Conservation (phyloP, 768 basidiomycete genomes). For the Gloeopeniophorella convolvens region DNA sequence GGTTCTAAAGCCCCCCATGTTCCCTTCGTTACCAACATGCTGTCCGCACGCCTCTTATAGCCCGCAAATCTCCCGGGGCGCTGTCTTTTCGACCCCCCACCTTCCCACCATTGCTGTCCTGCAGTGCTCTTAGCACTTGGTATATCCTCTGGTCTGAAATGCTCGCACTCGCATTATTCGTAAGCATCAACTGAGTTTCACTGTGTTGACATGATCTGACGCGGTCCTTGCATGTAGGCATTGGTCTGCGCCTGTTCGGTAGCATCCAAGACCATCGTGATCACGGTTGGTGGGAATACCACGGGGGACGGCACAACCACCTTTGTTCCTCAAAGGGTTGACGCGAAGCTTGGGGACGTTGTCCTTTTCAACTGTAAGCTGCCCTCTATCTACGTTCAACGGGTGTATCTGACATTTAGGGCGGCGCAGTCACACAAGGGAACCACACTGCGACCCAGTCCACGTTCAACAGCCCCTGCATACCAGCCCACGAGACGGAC, state of each 20-base stretch:
- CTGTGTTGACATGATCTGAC: not conserved
- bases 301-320: constrained; percentile 37
- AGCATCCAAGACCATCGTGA: constrained; percentile 35
- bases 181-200: not conserved
- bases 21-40: not conserved
- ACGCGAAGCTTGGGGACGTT: constrained; percentile 40
- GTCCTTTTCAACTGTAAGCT: constrained; percentile 52
- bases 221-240: constrained; percentile 2
- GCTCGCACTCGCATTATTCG: not conserved
- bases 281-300: constrained; percentile 42
- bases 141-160: not conserved
- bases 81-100: too few relatives aligned
- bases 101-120: too few relatives aligned
- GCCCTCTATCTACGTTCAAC: not conserved
- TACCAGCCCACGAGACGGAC: constrained; percentile 43
- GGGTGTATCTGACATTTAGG: constrained; percentile 39
- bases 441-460: constrained; percentile 43
- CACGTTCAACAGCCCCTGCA: constrained; percentile 47
- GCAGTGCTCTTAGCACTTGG: too few relatives aligned
- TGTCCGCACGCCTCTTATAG: too few relatives aligned
- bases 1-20: not conserved
- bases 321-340: constrained; percentile 41
- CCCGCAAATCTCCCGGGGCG: too few relatives aligned
- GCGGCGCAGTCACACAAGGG: constrained; percentile 36
- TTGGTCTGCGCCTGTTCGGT: constrained; percentile 17